Evolutionary conservation across 257 asterid species (phyloP).

Genomic region (Eustoma russellianum): DNA sequence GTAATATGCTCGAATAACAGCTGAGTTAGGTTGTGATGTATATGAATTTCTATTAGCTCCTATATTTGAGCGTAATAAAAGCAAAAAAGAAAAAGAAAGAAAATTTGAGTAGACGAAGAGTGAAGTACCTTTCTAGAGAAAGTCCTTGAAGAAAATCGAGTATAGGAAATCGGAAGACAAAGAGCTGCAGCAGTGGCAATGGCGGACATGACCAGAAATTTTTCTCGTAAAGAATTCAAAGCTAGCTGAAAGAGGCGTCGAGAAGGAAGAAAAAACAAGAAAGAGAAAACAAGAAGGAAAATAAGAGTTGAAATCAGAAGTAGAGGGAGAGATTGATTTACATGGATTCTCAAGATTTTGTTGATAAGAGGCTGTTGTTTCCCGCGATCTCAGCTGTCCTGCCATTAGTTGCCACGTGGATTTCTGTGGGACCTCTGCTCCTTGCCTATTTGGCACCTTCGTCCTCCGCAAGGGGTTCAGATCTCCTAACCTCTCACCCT

Average conservation of each 20-base stretch:
- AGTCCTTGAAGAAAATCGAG: constrained; percentile 38
- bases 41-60: too few relatives aligned
- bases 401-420: constrained; percentile 50
- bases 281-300: constrained; percentile 12
- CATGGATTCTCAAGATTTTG: constrained; percentile 14
- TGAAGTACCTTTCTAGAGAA: constrained; percentile 40
- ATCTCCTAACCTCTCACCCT: too few relatives aligned
- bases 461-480: constrained; percentile 42
- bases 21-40: too few relatives aligned
- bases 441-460: constrained; percentile 36
- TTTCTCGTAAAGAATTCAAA: background rate
- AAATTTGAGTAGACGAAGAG: too few relatives aligned
- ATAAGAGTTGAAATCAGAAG: background rate
- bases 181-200: constrained; percentile 84
- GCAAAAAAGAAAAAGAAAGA: background rate
- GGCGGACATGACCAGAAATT: constrained; percentile 53
- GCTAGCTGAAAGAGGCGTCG: constrained; percentile 7
- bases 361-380: constrained; percentile 52
- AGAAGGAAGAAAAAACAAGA: constrained; percentile 3
- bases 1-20: too few relatives aligned
- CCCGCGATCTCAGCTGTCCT: constrained; percentile 66
- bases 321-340: constrained; percentile 16
- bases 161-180: constrained; percentile 52
- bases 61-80: too few relatives aligned
- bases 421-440: constrained; percentile 10